Conservation (phyloP, 2,329 filamentous ascomycete genomes). For the Ascochyta koolunga region DNA sequence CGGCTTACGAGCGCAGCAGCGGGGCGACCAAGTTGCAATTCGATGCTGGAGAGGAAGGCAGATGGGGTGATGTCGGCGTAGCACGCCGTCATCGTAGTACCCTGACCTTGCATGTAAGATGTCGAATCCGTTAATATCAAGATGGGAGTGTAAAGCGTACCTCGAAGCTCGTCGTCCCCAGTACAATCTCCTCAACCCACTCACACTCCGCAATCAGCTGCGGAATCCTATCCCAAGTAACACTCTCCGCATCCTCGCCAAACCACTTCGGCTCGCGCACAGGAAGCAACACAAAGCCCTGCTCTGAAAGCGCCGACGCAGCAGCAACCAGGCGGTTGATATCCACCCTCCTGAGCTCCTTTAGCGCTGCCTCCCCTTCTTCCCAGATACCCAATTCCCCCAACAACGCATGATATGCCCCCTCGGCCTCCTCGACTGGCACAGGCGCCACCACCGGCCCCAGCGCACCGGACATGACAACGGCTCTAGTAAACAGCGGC, state of each 20-base stretch:
- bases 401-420: slow-evolving; percentile 24
- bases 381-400: slow-evolving; percentile 26
- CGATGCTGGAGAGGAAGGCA: slow-evolving; percentile 31
- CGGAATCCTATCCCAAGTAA: slow-evolving; percentile 30
- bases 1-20: slow-evolving; percentile 26
- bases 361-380: slow-evolving; percentile 14
- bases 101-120: not conserved
- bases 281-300: slow-evolving; percentile 18
- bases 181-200: slow-evolving; percentile 53
- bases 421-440: slow-evolving; percentile 9
- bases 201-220: slow-evolving; percentile 26
- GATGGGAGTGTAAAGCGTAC: slow-evolving; percentile 31
- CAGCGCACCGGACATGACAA: slow-evolving; percentile 30
- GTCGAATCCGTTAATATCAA: not conserved
- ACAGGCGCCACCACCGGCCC: slow-evolving; percentile 21
- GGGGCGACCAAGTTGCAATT: slow-evolving; percentile 18
- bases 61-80: slow-evolving; percentile 17
- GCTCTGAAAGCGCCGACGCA: slow-evolving; percentile 1
- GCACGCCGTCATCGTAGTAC: not conserved
- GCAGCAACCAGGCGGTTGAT: slow-evolving; percentile 22
- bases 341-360: slow-evolving; percentile 13
- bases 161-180: slow-evolving; percentile 56
- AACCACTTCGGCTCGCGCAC: slow-evolving; percentile 28
- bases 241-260: not conserved
- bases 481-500: slow-evolving; percentile 27